Percentiles rank a stretch among this genome's conserved stretches.
Evolutionary conservation across 345 rosid species (phyloP).

Genomic region (Gynandropsis gynandra): DNA sequence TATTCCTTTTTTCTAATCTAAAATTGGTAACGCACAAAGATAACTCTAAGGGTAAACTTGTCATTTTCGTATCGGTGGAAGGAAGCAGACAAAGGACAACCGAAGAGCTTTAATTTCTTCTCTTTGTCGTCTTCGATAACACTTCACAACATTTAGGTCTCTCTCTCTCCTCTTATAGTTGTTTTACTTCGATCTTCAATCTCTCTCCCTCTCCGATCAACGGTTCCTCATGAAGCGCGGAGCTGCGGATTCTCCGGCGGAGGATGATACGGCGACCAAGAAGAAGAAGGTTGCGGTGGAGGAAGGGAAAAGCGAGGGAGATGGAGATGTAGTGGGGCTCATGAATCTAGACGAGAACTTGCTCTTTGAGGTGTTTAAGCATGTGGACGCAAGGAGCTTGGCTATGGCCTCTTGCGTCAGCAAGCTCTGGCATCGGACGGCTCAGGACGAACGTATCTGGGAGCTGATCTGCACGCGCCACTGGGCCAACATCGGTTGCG

Average conservation of each 20-base stretch:
- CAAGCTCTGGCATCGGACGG: conserved; percentile 72
- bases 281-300: conserved; percentile 39
- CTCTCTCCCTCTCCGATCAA: conserved; percentile 1
- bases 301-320: conserved; percentile 4
- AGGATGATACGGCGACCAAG: conserved; percentile 16
- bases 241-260: conserved; percentile 11
- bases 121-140: too few species aligned
- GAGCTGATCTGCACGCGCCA: conserved; percentile 95
- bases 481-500: conserved; percentile 75
- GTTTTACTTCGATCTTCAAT: conserved; percentile 11
- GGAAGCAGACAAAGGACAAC: too few species aligned
- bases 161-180: too few species aligned
- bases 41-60: too few species aligned
- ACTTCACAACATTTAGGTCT: too few species aligned
- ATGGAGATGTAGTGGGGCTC: conserved; percentile 35
- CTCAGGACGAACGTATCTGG: conserved; percentile 91
- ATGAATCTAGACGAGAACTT: conserved; percentile 65
- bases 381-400: conserved; percentile 71
- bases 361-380: conserved; percentile 82
- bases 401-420: conserved; percentile 75
- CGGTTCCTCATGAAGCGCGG: conserved; percentile 58
- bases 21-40: too few species aligned
- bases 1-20: too few species aligned
- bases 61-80: too few species aligned
- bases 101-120: too few species aligned